Percentiles rank a stretch among this genome's conserved stretches.
Conservation (phyloP, 2,329 filamentous ascomycete genomes). For the Colletotrichum gloeosporioides region DNA sequence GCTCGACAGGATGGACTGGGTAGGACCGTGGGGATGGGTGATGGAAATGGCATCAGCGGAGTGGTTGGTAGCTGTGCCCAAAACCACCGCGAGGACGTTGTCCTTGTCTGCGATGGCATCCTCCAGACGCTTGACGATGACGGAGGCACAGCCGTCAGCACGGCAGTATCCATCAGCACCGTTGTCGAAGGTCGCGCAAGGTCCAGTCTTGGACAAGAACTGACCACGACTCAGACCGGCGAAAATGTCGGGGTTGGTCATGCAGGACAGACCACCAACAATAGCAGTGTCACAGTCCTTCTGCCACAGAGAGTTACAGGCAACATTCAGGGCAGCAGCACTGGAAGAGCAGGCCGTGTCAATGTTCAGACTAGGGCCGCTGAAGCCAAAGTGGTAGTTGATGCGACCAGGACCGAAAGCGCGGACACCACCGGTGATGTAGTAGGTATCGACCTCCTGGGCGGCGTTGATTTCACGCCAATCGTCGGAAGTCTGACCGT, state of each 20-base stretch:
- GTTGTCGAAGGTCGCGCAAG: constrained; percentile 83
- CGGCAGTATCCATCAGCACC: constrained; percentile 84
- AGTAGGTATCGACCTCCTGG: constrained; percentile 68
- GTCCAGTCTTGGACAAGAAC: constrained; percentile 78
- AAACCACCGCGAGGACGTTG: constrained; percentile 76
- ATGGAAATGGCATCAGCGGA: constrained; percentile 83
- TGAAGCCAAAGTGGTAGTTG: constrained; percentile 82
- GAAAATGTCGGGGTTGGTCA: constrained; percentile 84
- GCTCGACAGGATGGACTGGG: constrained; percentile 75
- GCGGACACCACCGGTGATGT: constrained; percentile 53
- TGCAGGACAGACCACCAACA: constrained; percentile 77
- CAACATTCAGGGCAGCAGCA: constrained; percentile 72
- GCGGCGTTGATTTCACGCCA: constrained; percentile 79
- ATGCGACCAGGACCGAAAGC: constrained; percentile 66
- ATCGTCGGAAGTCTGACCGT: constrained; percentile 79
- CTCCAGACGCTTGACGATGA: constrained; percentile 80
- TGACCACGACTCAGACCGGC: constrained; percentile 77
- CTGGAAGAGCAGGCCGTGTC: constrained; percentile 82
- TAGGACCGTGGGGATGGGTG: constrained; percentile 80
- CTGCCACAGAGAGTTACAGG: constrained; percentile 74
- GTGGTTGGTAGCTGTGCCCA: constrained; percentile 80
- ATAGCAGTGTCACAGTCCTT: constrained; percentile 83
- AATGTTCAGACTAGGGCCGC: constrained; percentile 73
- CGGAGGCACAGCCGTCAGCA: constrained; percentile 75
- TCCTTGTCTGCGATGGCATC: constrained; percentile 81